Evolutionary conservation across 192 early-diverging fungal genomes (phyloP), one percentile per base, ranked within the genome.

Genomic region (Linnemannia hyalina): DNA sequence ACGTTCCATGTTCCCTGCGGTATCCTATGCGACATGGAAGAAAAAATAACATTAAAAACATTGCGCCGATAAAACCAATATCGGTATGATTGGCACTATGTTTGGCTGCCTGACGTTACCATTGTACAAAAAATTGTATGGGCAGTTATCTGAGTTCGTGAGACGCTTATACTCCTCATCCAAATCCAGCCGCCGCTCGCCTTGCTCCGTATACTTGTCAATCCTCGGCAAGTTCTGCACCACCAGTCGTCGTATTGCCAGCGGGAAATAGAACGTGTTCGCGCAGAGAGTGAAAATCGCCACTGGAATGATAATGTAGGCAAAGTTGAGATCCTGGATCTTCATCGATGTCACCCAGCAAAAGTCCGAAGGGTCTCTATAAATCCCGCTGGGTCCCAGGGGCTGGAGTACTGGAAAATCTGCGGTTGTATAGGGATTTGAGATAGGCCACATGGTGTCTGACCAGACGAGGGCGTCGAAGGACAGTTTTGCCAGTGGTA

Each of bases 121-220:
- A 52, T 88, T 91, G 76, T 93, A 94, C 40, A 94, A 68, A 57
- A 93, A 93, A 26, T 93, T 92, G 81, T 91, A 92, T 44, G 93
- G 92, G 63, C 82, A 86, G 13, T 91, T 90, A 46, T 93, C 92
- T 0, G 87, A 69, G 44, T 94, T 91, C 83, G 93, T 77, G n/a
- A 90, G 80, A 1, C 89, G 83, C 44, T 84, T 85, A 72, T 89
- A 87, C 52, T 90, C 89, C 47, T 88, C 87, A 41, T 81, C 80
- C 72, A 60, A 44, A 52, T 87, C 80, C 23, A 75, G 47, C 16
- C 87, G 70, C 4, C 75, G 63, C 63, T 89, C 86, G 4, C 87
- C 84, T 22, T 83, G 71, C 36, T 83, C 88, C n/a, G 83, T 83
- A 41, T 82, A 91, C 44, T 78, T 86, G 69, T 86, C 84, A 10